Evolutionary conservation across 768 basidiomycete genomes (phyloP), one percentile per base, ranked within the genome.

Genomic region (Chiua virens): DNA sequence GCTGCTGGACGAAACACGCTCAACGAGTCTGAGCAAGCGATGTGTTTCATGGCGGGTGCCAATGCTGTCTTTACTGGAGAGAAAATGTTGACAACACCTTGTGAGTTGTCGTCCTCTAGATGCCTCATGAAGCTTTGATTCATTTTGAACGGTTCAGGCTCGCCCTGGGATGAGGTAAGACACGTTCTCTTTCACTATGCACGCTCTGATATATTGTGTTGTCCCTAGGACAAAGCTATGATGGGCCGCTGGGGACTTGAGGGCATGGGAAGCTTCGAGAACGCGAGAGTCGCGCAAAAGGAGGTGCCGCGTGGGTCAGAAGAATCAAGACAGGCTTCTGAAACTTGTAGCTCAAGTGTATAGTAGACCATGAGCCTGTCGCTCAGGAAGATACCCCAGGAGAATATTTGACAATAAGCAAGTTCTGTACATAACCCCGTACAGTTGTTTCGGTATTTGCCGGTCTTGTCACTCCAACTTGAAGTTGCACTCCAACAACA

Each of bases 11-110:
- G 96, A 62, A 92, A 92, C 67, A 89, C 84, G 2, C 81, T 97
- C 59, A 78, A 77, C 52, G 96, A 98, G 74, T 78, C 89, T 9
- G 90, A 98, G 70, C 96, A 98, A 67, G 93, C 88, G 8, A 93
- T 98, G 88, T 94, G 92, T 65, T 98, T 98, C 74, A 89, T 98
- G 89, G 94, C 96, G 1, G 96, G 96, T 21, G 96, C 95, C 20
- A 98, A 98, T 64, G 96, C 96, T 20, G 87, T 98, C 54, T 98
- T 98, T 69, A 98, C 96, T n/a, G 96, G 95, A 38, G 96, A 98
- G 66, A 79, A 86, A 60, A 98, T 98, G 96, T 70, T 98, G 58
- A 98, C 96, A 13, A 98, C 96, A 14, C 93, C 95, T 41, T 97
- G 94, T 88, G 62, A 73, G 89, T 77, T 28, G 49, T 27, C 30